These are phyloP conservation scores for Rhodosporidiobolus sp. DNA, from an alignment of 768 basidiomycete species.

Conservation along the genomic window DNA sequence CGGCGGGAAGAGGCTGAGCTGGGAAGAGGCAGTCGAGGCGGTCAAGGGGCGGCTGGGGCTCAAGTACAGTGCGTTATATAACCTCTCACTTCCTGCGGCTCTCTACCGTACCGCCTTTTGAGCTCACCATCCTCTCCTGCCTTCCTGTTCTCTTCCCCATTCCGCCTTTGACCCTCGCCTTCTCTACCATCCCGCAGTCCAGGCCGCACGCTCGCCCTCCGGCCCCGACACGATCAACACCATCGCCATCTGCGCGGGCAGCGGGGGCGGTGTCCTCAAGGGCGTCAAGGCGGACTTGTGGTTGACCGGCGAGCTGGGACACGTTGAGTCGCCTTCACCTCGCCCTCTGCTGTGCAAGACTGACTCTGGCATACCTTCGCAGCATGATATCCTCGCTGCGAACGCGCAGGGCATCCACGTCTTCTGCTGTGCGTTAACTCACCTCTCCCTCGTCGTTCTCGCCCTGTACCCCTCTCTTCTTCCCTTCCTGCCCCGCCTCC, in stretches of 20 bases:
- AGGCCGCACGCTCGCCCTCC: slow-evolving; percentile 22
- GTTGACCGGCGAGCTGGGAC: slow-evolving; percentile 88
- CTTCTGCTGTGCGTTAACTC: slow-evolving; percentile 58
- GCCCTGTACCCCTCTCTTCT: too few relatives aligned
- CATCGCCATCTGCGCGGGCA: slow-evolving; percentile 88
- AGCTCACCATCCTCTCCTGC: not conserved
- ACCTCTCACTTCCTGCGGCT: not conserved
- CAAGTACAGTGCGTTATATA: slow-evolving; percentile 56
- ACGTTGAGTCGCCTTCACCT: slow-evolving; percentile 55
- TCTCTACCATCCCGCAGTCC: slow-evolving; percentile 25
- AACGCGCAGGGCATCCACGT: slow-evolving; percentile 73
- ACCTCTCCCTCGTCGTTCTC: too few relatives aligned
- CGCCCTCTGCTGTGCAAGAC: not conserved
- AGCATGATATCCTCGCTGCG: slow-evolving; percentile 85
- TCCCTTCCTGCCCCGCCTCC: too few relatives aligned
- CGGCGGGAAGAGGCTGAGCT: slow-evolving; percentile 48
- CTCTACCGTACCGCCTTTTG: not conserved
- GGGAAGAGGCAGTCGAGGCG: slow-evolving; percentile 61
- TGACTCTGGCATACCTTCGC: slow-evolving; percentile 2
- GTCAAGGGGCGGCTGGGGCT: slow-evolving; percentile 68
- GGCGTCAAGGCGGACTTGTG: slow-evolving; percentile 71
- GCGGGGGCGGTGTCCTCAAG: slow-evolving; percentile 72
- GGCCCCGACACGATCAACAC: slow-evolving; percentile 50
- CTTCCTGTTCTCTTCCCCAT: not conserved
- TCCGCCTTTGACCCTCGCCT: not conserved